Evolutionary conservation across 805 yeast species (phyloP).

Genomic region (Isabelozyma pseudorhagii): DNA sequence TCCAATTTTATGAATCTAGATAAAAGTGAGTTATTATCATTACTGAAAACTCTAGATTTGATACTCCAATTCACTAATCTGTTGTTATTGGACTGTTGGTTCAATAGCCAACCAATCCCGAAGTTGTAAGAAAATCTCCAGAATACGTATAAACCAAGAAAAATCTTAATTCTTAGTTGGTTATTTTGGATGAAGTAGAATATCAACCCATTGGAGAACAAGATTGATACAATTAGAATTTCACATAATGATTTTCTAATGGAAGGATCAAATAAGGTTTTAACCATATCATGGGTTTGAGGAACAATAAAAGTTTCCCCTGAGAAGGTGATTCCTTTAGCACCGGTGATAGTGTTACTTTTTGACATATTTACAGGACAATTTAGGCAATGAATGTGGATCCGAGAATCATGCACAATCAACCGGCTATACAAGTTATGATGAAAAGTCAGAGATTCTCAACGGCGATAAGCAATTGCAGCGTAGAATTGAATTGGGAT

Average conservation of each 20-base stretch:
- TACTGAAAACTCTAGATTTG: constrained; percentile 22
- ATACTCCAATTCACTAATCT: constrained; percentile 52
- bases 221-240: constrained; percentile 46
- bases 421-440: too few species aligned
- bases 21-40: constrained; percentile 24
- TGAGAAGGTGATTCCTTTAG: constrained; percentile 42
- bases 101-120: constrained; percentile 73
- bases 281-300: constrained; percentile 78
- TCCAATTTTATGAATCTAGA: constrained; percentile 38
- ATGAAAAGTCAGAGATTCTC: too few species aligned
- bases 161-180: constrained; percentile 30
- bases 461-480: too few species aligned
- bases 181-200: constrained; percentile 24
- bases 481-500: too few species aligned
- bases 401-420: too few species aligned
- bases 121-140: constrained; percentile 77
- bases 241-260: constrained; percentile 67
- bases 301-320: constrained; percentile 50
- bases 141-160: constrained; percentile 56
- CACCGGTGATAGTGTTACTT: constrained; percentile 20
- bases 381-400: background rate
- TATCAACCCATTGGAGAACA: constrained; percentile 28
- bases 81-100: constrained; percentile 61
- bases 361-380: background rate
- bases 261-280: constrained; percentile 76